Evolutionary conservation across 441 rosid species (phyloP).

Genomic region (Codiaeum variegatum): DNA sequence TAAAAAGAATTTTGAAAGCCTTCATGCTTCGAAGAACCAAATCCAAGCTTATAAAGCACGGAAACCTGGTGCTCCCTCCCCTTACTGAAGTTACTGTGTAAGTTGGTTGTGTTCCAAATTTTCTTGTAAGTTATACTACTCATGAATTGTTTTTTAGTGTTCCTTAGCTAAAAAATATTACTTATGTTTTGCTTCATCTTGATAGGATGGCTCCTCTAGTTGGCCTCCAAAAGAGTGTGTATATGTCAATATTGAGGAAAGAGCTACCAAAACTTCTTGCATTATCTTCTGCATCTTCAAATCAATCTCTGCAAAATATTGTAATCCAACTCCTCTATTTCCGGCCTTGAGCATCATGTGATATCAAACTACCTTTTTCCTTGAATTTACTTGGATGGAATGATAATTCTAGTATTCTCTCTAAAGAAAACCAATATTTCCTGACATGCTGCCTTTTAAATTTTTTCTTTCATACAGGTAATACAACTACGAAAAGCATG

Average conservation of each 20-base stretch:
- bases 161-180: neutral
- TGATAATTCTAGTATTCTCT: neutral
- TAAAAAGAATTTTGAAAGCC: conserved; percentile 61
- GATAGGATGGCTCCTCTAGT: conserved; percentile 77
- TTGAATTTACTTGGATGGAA: neutral
- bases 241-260: conserved; percentile 78
- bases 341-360: conserved; percentile 8
- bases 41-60: conserved; percentile 62
- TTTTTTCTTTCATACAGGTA: conserved; percentile 43
- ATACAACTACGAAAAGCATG: conserved; percentile 87
- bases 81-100: conserved; percentile 86
- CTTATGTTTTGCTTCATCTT: conserved; percentile 13
- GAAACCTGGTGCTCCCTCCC: conserved; percentile 71
- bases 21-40: conserved; percentile 90
- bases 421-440: neutral
- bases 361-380: neutral
- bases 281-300: conserved; percentile 53
- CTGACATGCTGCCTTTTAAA: neutral
- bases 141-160: conserved; percentile 6
- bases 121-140: neutral
- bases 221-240: conserved; percentile 70
- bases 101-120: conserved; percentile 22
- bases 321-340: conserved; percentile 36
- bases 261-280: conserved; percentile 84
- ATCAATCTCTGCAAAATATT: conserved; percentile 74